Conservation (phyloP, 202 grass and related monocot species). For the Setaria italica region DNA sequence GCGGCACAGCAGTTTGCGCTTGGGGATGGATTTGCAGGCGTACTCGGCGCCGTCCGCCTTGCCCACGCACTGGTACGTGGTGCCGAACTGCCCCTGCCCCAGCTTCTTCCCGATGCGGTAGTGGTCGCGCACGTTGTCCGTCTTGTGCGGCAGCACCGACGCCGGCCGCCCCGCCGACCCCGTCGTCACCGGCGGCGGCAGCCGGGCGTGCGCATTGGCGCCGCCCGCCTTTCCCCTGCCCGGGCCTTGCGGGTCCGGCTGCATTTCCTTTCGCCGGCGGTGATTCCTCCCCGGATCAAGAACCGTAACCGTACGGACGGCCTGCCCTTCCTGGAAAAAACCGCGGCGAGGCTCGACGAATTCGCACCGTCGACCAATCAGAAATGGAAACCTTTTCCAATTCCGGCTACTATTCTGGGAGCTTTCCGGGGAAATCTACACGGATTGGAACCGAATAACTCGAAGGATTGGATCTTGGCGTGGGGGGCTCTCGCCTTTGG, state of each 20-base stretch:
- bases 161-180: conserved; percentile 58
- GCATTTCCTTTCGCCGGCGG: conserved; percentile 41
- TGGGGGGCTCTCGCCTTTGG: conserved; percentile 4
- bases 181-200: conserved; percentile 51
- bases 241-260: conserved; percentile 52
- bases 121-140: conserved; percentile 81
- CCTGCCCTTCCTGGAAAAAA: conserved; percentile 41
- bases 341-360: conserved; percentile 14
- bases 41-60: conserved; percentile 74
- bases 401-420: not conserved
- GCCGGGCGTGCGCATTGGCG: conserved; percentile 38
- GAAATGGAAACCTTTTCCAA: conserved; percentile 39
- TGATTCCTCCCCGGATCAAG: conserved; percentile 42
- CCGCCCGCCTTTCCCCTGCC: conserved; percentile 48
- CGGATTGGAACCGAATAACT: conserved; percentile 19
- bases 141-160: conserved; percentile 90
- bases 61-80: conserved; percentile 86
- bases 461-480: conserved; percentile 49
- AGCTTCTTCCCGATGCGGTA: conserved; percentile 97
- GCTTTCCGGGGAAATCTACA: conserved; percentile 16
- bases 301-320: conserved; percentile 25
- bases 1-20: conserved; percentile 93
- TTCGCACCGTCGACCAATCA: conserved; percentile 11
- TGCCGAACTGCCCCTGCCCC: conserved; percentile 95
- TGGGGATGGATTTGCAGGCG: conserved; percentile 98